Evolutionary conservation across 2,329 filamentous ascomycete genomes (phyloP).

Genomic region (Bipolaris zeicola): DNA sequence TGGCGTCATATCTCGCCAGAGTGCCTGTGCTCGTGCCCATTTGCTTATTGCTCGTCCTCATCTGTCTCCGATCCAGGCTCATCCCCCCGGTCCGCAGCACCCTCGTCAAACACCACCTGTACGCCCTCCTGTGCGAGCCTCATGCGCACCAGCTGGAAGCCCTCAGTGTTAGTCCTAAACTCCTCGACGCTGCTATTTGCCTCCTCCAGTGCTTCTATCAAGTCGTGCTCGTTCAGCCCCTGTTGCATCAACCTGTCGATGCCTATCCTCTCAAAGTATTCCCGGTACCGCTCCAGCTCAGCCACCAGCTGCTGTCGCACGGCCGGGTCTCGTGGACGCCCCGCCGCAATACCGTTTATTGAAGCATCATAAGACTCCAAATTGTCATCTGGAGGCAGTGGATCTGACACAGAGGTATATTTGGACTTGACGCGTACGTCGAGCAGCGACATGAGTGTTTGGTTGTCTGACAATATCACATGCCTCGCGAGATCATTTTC

Average conservation of each 20-base stretch:
- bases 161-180: constrained; percentile 35
- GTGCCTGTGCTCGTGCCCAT: constrained; percentile 1
- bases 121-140: constrained; percentile 34
- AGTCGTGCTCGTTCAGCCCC: constrained; percentile 25
- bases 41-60: constrained; percentile 10
- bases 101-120: constrained; percentile 33
- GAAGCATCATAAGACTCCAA: constrained; percentile 31
- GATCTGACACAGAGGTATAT: constrained; percentile 73
- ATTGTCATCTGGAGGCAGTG: constrained; percentile 70
- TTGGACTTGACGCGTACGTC: constrained; percentile 65
- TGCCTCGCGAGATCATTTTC: constrained; percentile 69
- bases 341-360: neutral
- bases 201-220: constrained; percentile 27
- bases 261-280: constrained; percentile 37
- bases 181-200: constrained; percentile 32
- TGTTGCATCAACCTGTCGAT: constrained; percentile 25
- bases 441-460: constrained; percentile 70
- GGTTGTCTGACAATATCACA: constrained; percentile 77
- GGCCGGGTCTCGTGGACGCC: constrained; percentile 3
- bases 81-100: neutral
- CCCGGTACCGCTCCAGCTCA: constrained; percentile 33
- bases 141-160: constrained; percentile 25
- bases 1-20: neutral
- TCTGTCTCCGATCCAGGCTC: constrained; percentile 20
- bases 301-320: constrained; percentile 28